Percentiles rank a stretch among this genome's conserved stretches.
Evolutionary conservation across 192 early-diverging fungal species (phyloP).

Genomic region (Coemansia sp.): DNA sequence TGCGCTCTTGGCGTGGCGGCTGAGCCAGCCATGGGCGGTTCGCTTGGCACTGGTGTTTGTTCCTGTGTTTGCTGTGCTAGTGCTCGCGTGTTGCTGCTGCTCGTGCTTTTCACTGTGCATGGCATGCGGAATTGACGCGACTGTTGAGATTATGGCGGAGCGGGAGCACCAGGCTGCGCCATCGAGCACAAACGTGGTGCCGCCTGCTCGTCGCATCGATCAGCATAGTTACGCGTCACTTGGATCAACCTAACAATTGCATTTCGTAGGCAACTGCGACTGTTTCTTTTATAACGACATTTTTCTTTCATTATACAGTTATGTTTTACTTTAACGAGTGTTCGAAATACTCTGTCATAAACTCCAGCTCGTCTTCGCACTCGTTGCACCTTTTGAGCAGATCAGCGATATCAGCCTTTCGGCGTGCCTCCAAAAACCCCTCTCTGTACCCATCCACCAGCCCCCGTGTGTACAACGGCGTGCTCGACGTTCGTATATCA

Average conservation of each 20-base stretch:
- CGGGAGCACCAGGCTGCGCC: neutral
- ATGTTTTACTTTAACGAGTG: neutral
- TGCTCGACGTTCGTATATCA: conserved; percentile 21
- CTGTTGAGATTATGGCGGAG: conserved; percentile 31
- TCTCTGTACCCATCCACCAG: conserved; percentile 44
- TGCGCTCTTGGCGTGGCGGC: conserved; percentile 56
- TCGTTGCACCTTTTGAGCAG: conserved; percentile 8
- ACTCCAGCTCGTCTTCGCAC: conserved; percentile 27
- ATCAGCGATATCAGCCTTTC: conserved; percentile 1
- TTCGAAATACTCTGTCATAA: conserved; percentile 25
- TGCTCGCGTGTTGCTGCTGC: conserved; percentile 43
- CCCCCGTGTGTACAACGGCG: conserved; percentile 21
- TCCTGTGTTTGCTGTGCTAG: conserved; percentile 64
- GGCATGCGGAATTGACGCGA: conserved; percentile 40
- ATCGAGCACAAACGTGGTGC: conserved; percentile 10
- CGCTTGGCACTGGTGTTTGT: conserved; percentile 63
- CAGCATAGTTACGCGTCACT: neutral
- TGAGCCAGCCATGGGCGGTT: conserved; percentile 52
- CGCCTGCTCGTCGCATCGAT: conserved; percentile 23
- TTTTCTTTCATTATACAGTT: no score
- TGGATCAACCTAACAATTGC: neutral
- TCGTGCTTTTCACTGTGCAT: conserved; percentile 37
- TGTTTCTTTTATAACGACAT: neutral
- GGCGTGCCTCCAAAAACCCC: conserved; percentile 21
- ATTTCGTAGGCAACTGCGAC: no score